Evolutionary conservation across 257 asterid species (phyloP).

Genomic region (Datura wrightii): DNA sequence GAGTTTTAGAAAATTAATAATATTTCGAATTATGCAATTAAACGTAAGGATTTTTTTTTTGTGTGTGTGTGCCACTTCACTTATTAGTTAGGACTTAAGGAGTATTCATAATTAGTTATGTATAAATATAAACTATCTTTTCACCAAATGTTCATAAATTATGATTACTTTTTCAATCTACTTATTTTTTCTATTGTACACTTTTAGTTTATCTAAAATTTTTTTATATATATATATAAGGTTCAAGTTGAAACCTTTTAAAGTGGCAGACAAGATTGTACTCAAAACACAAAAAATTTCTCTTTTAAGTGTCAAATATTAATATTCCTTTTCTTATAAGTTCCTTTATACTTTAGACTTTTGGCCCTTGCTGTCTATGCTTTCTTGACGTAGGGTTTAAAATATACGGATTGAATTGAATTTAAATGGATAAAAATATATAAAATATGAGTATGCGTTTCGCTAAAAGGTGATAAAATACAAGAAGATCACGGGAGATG

Average conservation of each 20-base stretch:
- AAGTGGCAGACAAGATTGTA: constrained; percentile 29
- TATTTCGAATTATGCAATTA: not conserved
- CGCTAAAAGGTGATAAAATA: not conserved
- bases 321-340: not conserved
- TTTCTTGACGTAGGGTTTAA: too few species aligned
- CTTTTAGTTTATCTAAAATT: not conserved
- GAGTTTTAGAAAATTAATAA: not conserved
- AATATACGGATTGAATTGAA: too few species aligned
- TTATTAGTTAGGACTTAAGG: not conserved
- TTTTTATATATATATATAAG: too few species aligned
- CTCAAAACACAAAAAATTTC: not conserved
- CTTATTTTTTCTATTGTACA: not conserved
- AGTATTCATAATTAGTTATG: too few species aligned
- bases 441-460: not conserved
- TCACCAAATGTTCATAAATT: not conserved
- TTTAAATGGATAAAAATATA: too few species aligned
- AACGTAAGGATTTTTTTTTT: too few species aligned
- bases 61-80: not conserved
- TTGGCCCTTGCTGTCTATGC: not conserved
- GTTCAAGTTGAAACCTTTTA: not conserved
- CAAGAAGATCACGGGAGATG: not conserved
- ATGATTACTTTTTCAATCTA: not conserved
- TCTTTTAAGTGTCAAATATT: not conserved
- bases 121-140: too few species aligned
- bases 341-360: not conserved